Conservation (phyloP, 352 stramenopile genomes). For the Thalassiosira sp. region DNA sequence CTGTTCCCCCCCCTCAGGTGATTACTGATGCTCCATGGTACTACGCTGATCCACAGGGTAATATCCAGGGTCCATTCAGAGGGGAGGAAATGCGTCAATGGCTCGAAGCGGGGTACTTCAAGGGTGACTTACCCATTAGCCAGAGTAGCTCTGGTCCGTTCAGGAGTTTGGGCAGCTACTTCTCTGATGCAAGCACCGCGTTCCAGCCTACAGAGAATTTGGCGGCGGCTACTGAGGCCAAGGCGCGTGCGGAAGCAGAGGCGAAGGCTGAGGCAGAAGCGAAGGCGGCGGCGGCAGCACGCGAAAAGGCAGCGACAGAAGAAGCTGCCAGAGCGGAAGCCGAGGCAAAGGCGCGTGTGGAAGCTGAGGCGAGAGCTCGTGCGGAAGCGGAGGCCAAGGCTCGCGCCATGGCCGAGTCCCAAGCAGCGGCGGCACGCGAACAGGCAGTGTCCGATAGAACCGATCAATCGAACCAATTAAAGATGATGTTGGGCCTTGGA, state of each 20-base stretch:
- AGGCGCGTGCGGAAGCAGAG: conserved; percentile 11
- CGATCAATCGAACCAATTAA: conserved; percentile 72
- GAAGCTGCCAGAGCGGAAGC: conserved; percentile 13
- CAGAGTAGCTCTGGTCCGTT: conserved; percentile 77
- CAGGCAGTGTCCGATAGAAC: conserved; percentile 30
- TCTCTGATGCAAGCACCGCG: conserved; percentile 71
- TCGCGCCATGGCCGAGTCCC: conserved; percentile 3
- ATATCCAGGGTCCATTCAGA: conserved; percentile 86
- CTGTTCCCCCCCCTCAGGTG: conserved; percentile 27
- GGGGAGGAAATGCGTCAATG: conserved; percentile 87
- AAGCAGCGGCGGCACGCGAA: conserved; percentile 3
- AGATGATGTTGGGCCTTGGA: conserved; percentile 80
- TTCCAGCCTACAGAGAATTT: conserved; percentile 57
- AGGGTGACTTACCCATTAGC: conserved; percentile 83
- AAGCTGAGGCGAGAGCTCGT: conserved; percentile 23
- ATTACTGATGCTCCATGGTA: conserved; percentile 82
- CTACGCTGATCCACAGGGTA: conserved; percentile 87
- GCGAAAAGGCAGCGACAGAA: conserved; percentile 20
- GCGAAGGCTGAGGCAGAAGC: conserved; percentile 16
- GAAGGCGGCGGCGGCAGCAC: conserved; percentile 5
- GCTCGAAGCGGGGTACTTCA: conserved; percentile 88
- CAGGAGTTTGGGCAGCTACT: conserved; percentile 64
- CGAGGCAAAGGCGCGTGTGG: conserved; percentile 15
- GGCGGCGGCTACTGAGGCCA: conserved; percentile 7
- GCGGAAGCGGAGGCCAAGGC: conserved; percentile 22